Base-by-base conservation (phyloP, 257 asterid species). In the Leptodermis oblonga region DNA sequence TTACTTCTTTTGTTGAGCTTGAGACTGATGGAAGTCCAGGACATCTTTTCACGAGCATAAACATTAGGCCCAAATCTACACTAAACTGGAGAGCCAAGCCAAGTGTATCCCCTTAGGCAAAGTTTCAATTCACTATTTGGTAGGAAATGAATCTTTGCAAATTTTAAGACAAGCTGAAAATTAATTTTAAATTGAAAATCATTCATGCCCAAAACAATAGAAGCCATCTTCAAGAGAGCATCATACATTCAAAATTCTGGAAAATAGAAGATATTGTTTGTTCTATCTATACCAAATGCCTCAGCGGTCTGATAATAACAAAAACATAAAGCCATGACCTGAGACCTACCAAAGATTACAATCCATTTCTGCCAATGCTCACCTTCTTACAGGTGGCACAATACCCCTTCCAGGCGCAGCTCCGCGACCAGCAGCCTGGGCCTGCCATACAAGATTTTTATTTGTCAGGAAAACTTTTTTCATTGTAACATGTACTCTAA, bases 401-500 rank as follows among this genome's bases (percentile, higher is more conserved):
- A 67, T 82, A 30, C 99, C 99, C 68, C 97, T 71, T 62, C 99
- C 96, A 43, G 95, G 97, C 26, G 92, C 68, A 51, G 79, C 94
- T 42, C 96, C 99, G 73, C 97, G 97, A 42, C 98, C 95, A 68
- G 90, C 86, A 79, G 89, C 93, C 77, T 90, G 96, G 71, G 94
- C 98, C 97, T 93, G 88, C 70, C 75, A 61, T 72, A 37, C 63
- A 37, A 56, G 56, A 69, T 73, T 46, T 65, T 31, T 20, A n/a
- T 28, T 30, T 34, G 53, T 72, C 70, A 81, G 73, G 73, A 25
- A 41, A 43, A n/a, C 56, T 49, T 69, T 17, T 20, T 63, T 34
- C 36, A n/a, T 45, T 20, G 10, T 58, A 45, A 9, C n/a, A 15
- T 51, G n/a, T 11, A 60, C 11, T 36, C 15, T 7, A 20, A n/a